Evolutionary conservation across 495 filamentous ascomycete species (phyloP), one percentile per base, ranked within the genome.

Genomic region (Chaetomium tenue): DNA sequence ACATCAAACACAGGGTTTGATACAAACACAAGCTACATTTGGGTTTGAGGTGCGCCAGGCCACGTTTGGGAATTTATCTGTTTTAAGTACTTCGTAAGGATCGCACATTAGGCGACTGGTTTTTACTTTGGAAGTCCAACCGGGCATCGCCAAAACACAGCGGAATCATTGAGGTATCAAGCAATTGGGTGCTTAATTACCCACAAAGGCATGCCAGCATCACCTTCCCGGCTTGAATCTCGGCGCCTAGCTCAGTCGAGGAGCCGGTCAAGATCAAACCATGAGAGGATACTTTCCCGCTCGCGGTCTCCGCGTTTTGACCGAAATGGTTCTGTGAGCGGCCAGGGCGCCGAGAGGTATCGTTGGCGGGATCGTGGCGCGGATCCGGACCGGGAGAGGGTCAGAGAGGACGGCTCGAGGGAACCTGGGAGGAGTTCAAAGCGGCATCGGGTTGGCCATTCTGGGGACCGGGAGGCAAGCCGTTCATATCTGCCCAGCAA

Each of bases 301-400:
- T 44, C 40, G 16, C 40, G 40, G 26, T 60, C 68, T 40, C 61
- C 64, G 28, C 61, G 48, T 0, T 6, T 7, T 18, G 47, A 59
- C 6, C 4, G 23, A 18, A 37, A 37, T 12, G 0, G 13, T 2
- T 11, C n/a, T 22, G 57, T 40, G 9, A 46, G n/a, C 4, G 15
- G 18, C 13, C 20, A 6, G 30, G 60, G 58, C 16, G 48, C 40
- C 8, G 40, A 65, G 28, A 25, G 44, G 42, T 7, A 60, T 1
- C 63, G 64, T 1, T n/a, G 51, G 25, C 30, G 63, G 40, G 39
- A 44, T 20, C 60, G 46, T 15, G 61, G 64, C 12, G 39, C 42
- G 15, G 54, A 66, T 0, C 8, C 37, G 15, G 58, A 55, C 15
- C 26, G 54, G 22, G 59, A 63, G 33, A 64, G 30, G 42, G 46